Evolutionary conservation across 805 yeast genomes (phyloP).

Genomic region (Candida koratica): DNA sequence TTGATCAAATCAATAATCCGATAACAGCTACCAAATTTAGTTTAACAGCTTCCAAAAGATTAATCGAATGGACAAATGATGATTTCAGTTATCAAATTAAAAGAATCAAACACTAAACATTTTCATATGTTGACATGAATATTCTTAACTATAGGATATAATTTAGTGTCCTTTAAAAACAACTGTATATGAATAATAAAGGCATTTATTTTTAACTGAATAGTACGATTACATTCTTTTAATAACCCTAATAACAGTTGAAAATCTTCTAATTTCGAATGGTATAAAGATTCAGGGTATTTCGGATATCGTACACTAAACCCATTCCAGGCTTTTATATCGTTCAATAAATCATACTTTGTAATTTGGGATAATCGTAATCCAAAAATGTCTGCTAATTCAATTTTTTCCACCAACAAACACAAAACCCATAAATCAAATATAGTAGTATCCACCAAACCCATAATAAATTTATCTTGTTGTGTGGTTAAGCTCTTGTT

Average conservation of each 20-base stretch:
- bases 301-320: slow-evolving; percentile 25
- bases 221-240: slow-evolving; percentile 4
- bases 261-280: slow-evolving; percentile 5
- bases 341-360: slow-evolving; percentile 18
- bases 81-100: slow-evolving; percentile 48
- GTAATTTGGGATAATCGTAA: slow-evolving; percentile 5
- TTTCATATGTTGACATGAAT: background rate
- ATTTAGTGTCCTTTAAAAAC: slow-evolving; percentile 18
- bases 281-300: slow-evolving; percentile 17
- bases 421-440: slow-evolving; percentile 49
- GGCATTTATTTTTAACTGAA: slow-evolving; percentile 18
- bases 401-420: slow-evolving; percentile 19
- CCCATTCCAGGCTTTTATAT: slow-evolving; percentile 24
- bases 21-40: slow-evolving; percentile 42
- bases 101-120: slow-evolving; percentile 19
- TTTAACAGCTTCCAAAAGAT: slow-evolving; percentile 46
- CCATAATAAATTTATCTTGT: slow-evolving; percentile 25
- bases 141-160: slow-evolving; percentile 8
- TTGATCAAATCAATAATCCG: slow-evolving; percentile 30
- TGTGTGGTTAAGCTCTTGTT: slow-evolving; percentile 1
- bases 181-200: slow-evolving; percentile 19
- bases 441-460: slow-evolving; percentile 44
- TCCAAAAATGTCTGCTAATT: slow-evolving; percentile 10
- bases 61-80: slow-evolving; percentile 56
- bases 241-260: slow-evolving; percentile 5